Conservation (phyloP, 2,329 filamentous ascomycete genomes). For the Fusarium citri region DNA sequence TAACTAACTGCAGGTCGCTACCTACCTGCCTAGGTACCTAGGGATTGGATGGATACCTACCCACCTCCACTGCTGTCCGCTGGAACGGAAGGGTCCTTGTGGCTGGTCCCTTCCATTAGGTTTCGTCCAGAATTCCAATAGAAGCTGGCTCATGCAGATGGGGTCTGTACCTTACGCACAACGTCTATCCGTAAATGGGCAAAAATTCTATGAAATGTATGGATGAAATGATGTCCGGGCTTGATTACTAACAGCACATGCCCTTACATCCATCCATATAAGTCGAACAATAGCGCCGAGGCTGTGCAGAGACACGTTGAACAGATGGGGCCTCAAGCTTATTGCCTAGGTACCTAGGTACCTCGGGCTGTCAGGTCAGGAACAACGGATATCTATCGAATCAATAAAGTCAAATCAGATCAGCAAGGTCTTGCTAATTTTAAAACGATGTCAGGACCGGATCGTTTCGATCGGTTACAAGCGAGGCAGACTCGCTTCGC, state of each 20-base stretch:
- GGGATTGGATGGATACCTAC: too few species aligned
- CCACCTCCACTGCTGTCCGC: not conserved
- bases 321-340: slow-evolving; percentile 30
- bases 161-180: slow-evolving; percentile 18
- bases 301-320: slow-evolving; percentile 45
- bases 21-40: too few species aligned
- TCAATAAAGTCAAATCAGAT: not conserved
- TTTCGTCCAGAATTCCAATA: slow-evolving; percentile 37
- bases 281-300: slow-evolving; percentile 30
- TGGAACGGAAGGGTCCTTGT: slow-evolving; percentile 12
- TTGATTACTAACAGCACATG: not conserved
- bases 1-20: not conserved
- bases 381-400: not conserved
- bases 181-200: slow-evolving; percentile 16
- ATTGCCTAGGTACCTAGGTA: slow-evolving; percentile 4
- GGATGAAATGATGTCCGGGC: not conserved
- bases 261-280: not conserved
- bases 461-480: slow-evolving; percentile 18
- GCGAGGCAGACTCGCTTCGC: slow-evolving; percentile 18
- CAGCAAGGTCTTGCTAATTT: slow-evolving; percentile 38
- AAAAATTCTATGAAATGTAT: not conserved
- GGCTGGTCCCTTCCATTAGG: slow-evolving; percentile 20
- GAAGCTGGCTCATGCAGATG: slow-evolving; percentile 22
- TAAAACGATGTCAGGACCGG: slow-evolving; percentile 19
- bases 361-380: not conserved